Evolutionary conservation across 2,329 filamentous ascomycete genomes (phyloP).

Genomic region (Decorospora gaudefroyi): DNA sequence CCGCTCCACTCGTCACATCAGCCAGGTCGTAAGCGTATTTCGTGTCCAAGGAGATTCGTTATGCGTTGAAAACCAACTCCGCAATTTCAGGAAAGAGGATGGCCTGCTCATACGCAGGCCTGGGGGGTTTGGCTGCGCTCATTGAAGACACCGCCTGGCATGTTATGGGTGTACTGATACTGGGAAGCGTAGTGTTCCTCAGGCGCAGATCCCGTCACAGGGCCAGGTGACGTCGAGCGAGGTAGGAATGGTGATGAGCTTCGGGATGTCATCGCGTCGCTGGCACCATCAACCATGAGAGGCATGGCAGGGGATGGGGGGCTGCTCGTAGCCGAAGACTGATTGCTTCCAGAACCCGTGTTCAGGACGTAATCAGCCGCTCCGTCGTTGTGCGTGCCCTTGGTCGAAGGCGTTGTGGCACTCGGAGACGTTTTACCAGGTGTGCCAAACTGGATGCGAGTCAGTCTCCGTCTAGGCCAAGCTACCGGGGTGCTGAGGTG

Average conservation of each 20-base stretch:
- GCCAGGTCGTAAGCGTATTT: constrained; percentile 42
- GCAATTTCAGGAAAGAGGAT: constrained; percentile 14
- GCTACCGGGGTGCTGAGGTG: constrained; percentile 40
- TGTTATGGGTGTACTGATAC: constrained; percentile 50
- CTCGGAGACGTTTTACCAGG: constrained; percentile 49
- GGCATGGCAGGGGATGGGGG: constrained; percentile 44
- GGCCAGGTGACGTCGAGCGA: constrained; percentile 51
- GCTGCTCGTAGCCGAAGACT: constrained; percentile 45
- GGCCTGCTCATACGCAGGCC: constrained; percentile 40
- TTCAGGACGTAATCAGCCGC: constrained; percentile 37
- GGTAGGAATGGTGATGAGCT: constrained; percentile 45
- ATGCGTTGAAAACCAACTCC: constrained; percentile 17
- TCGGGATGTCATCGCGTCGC: constrained; percentile 37
- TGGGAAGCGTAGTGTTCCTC: constrained; percentile 49
- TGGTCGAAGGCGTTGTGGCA: constrained; percentile 31
- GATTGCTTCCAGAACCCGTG: constrained; percentile 36
- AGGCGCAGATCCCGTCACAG: constrained; percentile 47
- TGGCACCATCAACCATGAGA: constrained; percentile 48
- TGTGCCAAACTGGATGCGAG: constrained; percentile 56
- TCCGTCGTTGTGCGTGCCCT: constrained; percentile 34
- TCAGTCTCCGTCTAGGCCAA: constrained; percentile 49
- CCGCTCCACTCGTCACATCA: constrained; percentile 45
- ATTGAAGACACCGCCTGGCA: constrained; percentile 52
- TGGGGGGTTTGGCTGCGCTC: constrained; percentile 54
- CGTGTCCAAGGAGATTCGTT: constrained; percentile 47